A percentile compares a stretch with the other conserved stretches of the same genome.
These are phyloP conservation scores for Geotrichum klebahnii DNA, from an alignment of 1,139 yeast genomes.

Conservation along the genomic window DNA sequence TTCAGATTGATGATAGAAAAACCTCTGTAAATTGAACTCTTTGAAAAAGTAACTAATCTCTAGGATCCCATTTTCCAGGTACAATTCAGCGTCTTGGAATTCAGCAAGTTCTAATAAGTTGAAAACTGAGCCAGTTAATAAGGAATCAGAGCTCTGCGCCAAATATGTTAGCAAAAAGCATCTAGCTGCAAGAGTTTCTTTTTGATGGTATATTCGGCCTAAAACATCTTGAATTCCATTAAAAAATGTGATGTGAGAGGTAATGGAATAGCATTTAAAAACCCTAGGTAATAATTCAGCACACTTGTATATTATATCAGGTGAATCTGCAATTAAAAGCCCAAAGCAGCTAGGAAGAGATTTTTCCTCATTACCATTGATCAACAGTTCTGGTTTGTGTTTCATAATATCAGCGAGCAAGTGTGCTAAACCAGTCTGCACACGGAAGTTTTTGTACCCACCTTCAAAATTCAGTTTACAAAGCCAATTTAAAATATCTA, in stretches of 20 bases:
- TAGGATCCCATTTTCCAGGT: constrained; percentile 7
- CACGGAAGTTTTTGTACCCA: constrained; percentile 14
- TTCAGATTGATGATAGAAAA: constrained; percentile 15
- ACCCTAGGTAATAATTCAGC: constrained; percentile 8
- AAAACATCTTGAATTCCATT: constrained; percentile 11
- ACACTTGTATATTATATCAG: constrained; percentile 10
- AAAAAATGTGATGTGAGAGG: constrained; percentile 11
- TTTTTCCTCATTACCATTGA: constrained; percentile 5
- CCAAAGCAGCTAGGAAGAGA: constrained; percentile 10
- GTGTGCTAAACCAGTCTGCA: constrained; percentile 3
- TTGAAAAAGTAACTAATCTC: background rate
- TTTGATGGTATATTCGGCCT: constrained; percentile 5
- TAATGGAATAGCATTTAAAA: constrained; percentile 10
- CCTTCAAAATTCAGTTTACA: constrained; percentile 13
- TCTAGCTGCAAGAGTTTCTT: constrained; percentile 14
- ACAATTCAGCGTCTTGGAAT: constrained; percentile 7
- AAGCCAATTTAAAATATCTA: constrained; percentile 18
- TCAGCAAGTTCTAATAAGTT: constrained; percentile 12
- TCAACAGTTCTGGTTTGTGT: constrained; percentile 5
- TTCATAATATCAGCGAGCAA: constrained; percentile 6
- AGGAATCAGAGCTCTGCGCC: constrained; percentile 12
- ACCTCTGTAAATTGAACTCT: constrained; percentile 3
- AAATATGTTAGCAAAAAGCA: constrained; percentile 13
- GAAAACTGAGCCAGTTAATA: constrained; percentile 13
- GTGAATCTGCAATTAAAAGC: constrained; percentile 6